Evolutionary conservation across 768 basidiomycete genomes (phyloP).

Genomic region (Mycena venus): DNA sequence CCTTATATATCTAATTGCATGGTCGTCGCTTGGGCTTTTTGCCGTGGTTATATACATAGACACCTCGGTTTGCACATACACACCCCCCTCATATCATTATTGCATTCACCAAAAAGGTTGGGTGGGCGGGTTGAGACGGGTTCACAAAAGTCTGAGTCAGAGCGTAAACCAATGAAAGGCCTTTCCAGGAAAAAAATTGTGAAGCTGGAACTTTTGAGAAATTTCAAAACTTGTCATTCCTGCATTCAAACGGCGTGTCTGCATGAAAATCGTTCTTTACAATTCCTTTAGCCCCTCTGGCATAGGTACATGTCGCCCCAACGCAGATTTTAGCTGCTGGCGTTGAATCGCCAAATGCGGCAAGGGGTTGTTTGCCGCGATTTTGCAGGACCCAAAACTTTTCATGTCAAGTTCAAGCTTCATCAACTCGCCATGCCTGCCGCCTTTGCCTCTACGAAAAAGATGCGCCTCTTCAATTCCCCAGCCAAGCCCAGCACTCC

Average conservation of each 20-base stretch:
- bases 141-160: no score
- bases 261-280: no score
- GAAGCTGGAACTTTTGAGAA: no score
- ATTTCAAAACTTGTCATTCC: no score
- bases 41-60: slow-evolving; percentile 16
- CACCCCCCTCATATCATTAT: slow-evolving; percentile 36
- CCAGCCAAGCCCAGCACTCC: slow-evolving; percentile 20
- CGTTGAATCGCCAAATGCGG: slow-evolving; percentile 26
- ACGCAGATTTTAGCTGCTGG: background rate
- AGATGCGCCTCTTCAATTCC: slow-evolving; percentile 23
- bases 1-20: slow-evolving; percentile 26
- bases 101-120: background rate
- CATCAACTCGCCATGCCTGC: slow-evolving; percentile 4
- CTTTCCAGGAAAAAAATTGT: no score
- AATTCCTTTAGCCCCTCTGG: no score
- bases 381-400: slow-evolving; percentile 6
- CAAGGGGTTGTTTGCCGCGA: background rate
- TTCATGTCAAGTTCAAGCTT: slow-evolving; percentile 8
- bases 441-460: background rate
- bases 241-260: no score
- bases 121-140: background rate
- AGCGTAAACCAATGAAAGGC: no score
- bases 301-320: no score
- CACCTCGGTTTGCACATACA: slow-evolving; percentile 15
- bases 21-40: background rate